Base-by-base conservation (phyloP, 768 basidiomycete genomes). In the Sutorius australiensis region DNA sequence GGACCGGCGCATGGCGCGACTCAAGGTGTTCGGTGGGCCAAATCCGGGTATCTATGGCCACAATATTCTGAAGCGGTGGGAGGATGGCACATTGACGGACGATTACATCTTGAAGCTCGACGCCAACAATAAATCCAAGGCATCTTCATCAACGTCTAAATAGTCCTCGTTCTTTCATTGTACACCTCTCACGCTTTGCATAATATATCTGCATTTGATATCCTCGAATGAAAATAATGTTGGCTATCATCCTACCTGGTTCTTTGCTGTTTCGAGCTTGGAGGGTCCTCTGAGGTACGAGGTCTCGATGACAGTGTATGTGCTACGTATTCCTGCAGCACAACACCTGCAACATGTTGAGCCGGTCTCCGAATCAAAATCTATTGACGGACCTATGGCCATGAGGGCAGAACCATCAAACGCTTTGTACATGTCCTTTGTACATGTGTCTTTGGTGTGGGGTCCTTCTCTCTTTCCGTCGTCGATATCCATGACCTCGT, bases 1-100 rank as follows among this genome's bases (percentile, higher is more conserved):
- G 24, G 90, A 95, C 43, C 79, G 90, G 42, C 81, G 97, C 33
- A 72, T 99, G 45, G 92, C 90, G 53, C 77, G 97, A 50, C 77
- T 99, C 45, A 87, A 89, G 56, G 89, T 98, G 58, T 98, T 95
- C 64, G 82, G 89, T 37, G 89, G 81, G 10, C 73, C 83, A 46
- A 81, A 89, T 56, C 86, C 87, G 77, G 89, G 89, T 21, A 82
- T 85, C 12, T 79, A 92, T 55, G 81, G 82, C 51, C 77, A 76
- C 11, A 95, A 95, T 65, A 76, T 94, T 54, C 58, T 94, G 63
- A 81, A 82, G 61, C 87, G 87, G 54, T 93, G 89, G 87, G 87
- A 92, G 58, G 88, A 90, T 55, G 87, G 89, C 30, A 87, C 83
- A 0, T 64, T 90, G 46, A 78, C 80, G 31, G 71, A 71, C n/a